These are phyloP conservation scores for Komagataella populi DNA, from an alignment of 805 yeast genomes.

Conservation along the genomic window DNA sequence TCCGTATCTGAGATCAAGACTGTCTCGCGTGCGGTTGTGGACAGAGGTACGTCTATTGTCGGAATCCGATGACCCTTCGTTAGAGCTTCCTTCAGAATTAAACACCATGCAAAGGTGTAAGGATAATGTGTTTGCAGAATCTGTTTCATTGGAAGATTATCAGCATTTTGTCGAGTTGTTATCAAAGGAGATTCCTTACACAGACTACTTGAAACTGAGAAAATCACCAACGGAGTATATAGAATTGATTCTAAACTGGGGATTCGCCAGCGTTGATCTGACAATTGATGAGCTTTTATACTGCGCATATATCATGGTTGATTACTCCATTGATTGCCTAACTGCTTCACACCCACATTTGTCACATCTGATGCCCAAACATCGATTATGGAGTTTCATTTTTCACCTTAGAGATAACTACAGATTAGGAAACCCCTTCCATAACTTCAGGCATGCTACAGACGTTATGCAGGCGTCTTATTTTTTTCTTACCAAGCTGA, in stretches of 20 bases:
- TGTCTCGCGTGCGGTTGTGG: not conserved
- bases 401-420: slow-evolving; percentile 67
- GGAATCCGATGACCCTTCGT: not conserved
- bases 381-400: slow-evolving; percentile 43
- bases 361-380: slow-evolving; percentile 8
- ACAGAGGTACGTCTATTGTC: not conserved
- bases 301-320: slow-evolving; percentile 42
- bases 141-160: slow-evolving; percentile 3
- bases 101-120: not conserved
- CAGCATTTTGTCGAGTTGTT: slow-evolving; percentile 10
- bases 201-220: slow-evolving; percentile 11
- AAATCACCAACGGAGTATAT: slow-evolving; percentile 10
- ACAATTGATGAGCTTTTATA: slow-evolving; percentile 51
- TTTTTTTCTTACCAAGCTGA: slow-evolving; percentile 28
- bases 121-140: not conserved
- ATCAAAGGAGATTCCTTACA: slow-evolving; percentile 16
- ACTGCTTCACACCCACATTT: slow-evolving; percentile 1
- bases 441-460: slow-evolving; percentile 89
- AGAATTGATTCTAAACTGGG: slow-evolving; percentile 44
- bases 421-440: slow-evolving; percentile 79
- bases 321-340: not conserved
- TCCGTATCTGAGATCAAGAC: not conserved
- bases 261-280: slow-evolving; percentile 56
- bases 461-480: slow-evolving; percentile 90
- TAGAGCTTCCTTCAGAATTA: not conserved